These are phyloP conservation scores for Castanopsis chinensis DNA, from an alignment of 306 rosid genomes.

Conservation along the genomic window DNA sequence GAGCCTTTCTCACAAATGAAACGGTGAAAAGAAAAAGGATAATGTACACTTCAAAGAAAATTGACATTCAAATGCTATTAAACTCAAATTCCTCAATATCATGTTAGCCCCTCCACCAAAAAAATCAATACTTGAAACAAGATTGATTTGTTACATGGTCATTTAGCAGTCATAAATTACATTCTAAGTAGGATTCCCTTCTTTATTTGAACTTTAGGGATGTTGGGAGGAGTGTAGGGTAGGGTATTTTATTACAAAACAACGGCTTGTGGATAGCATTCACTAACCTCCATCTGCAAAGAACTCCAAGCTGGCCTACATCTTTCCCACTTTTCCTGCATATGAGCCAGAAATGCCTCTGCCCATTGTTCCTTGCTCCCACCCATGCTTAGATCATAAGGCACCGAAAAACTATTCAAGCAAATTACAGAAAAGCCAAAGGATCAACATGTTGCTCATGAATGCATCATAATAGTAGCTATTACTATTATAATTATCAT, in stretches of 20 bases:
- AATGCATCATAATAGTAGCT: neutral
- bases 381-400: constrained; percentile 69
- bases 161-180: no score
- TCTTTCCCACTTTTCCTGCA: constrained; percentile 68
- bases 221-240: neutral
- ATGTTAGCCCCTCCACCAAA: neutral
- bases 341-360: constrained; percentile 47
- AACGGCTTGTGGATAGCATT: constrained; percentile 72
- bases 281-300: constrained; percentile 67
- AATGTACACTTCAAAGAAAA: no score
- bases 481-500: neutral
- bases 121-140: neutral
- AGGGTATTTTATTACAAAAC: constrained; percentile 40
- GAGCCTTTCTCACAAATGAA: no score
- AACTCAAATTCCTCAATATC: no score
- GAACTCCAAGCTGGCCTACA: constrained; percentile 67
- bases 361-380: constrained; percentile 82
- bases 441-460: constrained; percentile 15
- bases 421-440: constrained; percentile 14
- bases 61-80: no score
- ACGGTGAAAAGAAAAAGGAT: no score
- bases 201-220: neutral
- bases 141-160: no score
- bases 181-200: no score
- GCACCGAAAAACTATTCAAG: constrained; percentile 69